Base-by-base conservation (phyloP, 495 filamentous ascomycete species). In the Aspergillus haitiensis region DNA sequence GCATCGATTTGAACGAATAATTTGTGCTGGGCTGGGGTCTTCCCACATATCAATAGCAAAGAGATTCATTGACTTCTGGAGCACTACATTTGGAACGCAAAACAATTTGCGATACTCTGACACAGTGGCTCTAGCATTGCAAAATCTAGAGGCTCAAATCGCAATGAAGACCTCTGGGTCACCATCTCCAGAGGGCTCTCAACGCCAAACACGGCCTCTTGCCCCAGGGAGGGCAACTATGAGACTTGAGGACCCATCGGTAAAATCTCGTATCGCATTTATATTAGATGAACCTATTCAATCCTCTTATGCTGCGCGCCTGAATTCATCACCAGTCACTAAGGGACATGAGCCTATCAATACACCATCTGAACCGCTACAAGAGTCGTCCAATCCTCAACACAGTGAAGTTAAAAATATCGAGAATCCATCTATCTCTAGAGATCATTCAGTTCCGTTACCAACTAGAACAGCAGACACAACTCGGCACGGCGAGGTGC, bases 401-500 rank as follows among this genome's bases (percentile, higher is more conserved):
- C 33, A 35, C 63, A 34, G 31, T 15, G 51, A 37, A 60, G 18
- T n/a, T 52, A 51, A 47, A 5, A 33, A 64, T 33, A 45, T 34
- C 18, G 18, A 36, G 9, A 40, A 37, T n/a, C 44, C 60, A 27
- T 6, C 46, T 6, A 21, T 36, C 7, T 44, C 18, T 33, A 46
- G 33, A n/a, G 47, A 60, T 21, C 16, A 7, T 37, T 32, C 44
- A 16, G 13, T 52, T 6, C 27, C 53, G 31, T 18, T 63, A 5
- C 32, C 51, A 16, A 7, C 59, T 10, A 50, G n/a, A 1, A 47
- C 49, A 8, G 55, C 61, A 47, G 85, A 88, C 0, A 60, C 67
- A 73, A 84, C 44, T 84, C 94, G 71, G 49, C 77, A 75, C 36
- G 71, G 68, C 6, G 86, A 88, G 56, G 80, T 84, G 13, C 84